Evolutionary conservation across 1,284 basidiomycete genomes (phyloP).

Genomic region (Papiliotrema fonsecae): DNA sequence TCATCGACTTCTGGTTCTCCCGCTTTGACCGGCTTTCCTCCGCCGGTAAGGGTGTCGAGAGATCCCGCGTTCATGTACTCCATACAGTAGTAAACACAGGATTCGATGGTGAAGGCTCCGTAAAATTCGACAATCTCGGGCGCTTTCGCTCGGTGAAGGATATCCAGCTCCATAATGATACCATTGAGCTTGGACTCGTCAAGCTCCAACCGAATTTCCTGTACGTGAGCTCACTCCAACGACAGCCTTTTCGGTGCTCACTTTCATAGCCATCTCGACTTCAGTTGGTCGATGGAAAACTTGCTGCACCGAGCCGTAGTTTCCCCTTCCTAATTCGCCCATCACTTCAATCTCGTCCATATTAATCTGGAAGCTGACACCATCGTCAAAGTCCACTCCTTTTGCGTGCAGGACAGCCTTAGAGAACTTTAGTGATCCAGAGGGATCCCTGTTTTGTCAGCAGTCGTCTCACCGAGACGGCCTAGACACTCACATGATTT

Average conservation of each 20-base stretch:
- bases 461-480: not conserved
- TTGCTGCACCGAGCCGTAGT: slow-evolving; percentile 96
- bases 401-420: slow-evolving; percentile 86
- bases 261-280: slow-evolving; percentile 99
- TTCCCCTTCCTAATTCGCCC: slow-evolving; percentile 90
- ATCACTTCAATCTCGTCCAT: slow-evolving; percentile 90
- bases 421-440: slow-evolving; percentile 85
- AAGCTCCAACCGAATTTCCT: slow-evolving; percentile 98
- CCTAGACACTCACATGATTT: slow-evolving; percentile 73
- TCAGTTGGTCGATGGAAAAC: slow-evolving; percentile 91
- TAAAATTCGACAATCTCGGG: slow-evolving; percentile 97
- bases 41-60: slow-evolving; percentile 74
- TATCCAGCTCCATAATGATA: slow-evolving; percentile 98
- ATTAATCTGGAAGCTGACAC: slow-evolving; percentile 89
- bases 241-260: slow-evolving; percentile 38
- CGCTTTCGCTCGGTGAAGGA: slow-evolving; percentile 86
- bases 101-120: slow-evolving; percentile 97
- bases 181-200: slow-evolving; percentile 91
- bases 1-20: slow-evolving; percentile 16
- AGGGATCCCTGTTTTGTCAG: slow-evolving; percentile 68
- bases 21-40: slow-evolving; percentile 38
- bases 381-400: slow-evolving; percentile 93
- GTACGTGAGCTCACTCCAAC: slow-evolving; percentile 7
- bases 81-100: slow-evolving; percentile 99
- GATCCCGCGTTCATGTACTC: slow-evolving; percentile 98